Base-by-base conservation (phyloP, 768 basidiomycete species). In the Suillus fuscotomentosus region DNA sequence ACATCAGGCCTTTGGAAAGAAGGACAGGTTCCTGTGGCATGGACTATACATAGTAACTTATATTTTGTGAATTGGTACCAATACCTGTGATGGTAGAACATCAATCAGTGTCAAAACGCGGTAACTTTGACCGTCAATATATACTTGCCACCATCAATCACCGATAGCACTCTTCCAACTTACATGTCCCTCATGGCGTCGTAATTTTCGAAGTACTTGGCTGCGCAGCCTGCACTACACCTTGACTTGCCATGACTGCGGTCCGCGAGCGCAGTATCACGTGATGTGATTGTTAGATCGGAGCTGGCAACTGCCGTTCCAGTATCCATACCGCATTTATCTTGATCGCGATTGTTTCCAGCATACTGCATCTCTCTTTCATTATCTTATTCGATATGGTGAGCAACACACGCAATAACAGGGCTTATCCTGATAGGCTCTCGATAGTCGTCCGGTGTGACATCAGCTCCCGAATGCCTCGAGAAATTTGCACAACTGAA, bases 391-490 rank as follows among this genome's bases (percentile, higher is more conserved):
- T 38, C 34, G 66, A 63, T 63, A 75, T 75, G 74, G 74, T 75
- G 60, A 68, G 75, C 51, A 22, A 50, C 27, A 56, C 55, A 31
- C 27, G 60, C 47, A 63, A 24, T 41, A 45, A 9, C 9, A 60
- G 60, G 15, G 3, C 31, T 7, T 13, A 39, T 11, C 22, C 47
- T 64, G 3, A 72, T n/a, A 17, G 6, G n/a, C 1, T 5, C 48
- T 62, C 8, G 39, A 22, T 60, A 76, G 74, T 66, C 74, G 53
- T 76, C 76, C 15, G 75, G 75, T 60, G 53, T 89, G 81, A 78
- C 71, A 66, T 85, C 89, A 66, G 77, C 84, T 81, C 60, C 73
- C 0, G 73, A 81, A 11, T 95, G 94, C 79, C 17, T 68, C 55
- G n/a, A 61, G 2, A 54, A 45, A 1, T 76, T 69, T 64, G 56